These are phyloP conservation scores for Diaporthe batatas DNA, from an alignment of 2,329 filamentous ascomycete genomes.

Conservation along the genomic window DNA sequence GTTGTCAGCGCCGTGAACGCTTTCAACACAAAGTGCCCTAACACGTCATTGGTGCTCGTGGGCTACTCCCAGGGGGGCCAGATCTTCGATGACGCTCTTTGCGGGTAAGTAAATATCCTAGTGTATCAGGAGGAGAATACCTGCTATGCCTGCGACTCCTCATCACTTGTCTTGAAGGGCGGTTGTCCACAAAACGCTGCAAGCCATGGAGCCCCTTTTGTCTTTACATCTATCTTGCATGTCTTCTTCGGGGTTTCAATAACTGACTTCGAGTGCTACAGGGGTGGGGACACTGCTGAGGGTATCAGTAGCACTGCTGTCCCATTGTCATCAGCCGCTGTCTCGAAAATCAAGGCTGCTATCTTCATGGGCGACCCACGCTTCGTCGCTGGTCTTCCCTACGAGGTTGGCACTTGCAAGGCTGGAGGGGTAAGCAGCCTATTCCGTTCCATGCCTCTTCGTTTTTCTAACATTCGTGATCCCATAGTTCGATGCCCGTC, in stretches of 20 bases:
- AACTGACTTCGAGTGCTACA: neutral
- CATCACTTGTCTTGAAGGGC: neutral
- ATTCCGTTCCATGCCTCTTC: no score
- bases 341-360: constrained; percentile 68
- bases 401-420: constrained; percentile 72
- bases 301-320: constrained; percentile 60
- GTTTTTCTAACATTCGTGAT: neutral
- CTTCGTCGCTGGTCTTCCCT: constrained; percentile 66
- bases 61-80: constrained; percentile 76
- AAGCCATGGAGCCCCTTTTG: neutral
- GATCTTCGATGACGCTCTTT: constrained; percentile 73
- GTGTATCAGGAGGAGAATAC: neutral
- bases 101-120: constrained; percentile 54
- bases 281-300: constrained; percentile 62
- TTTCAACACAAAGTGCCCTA: constrained; percentile 68
- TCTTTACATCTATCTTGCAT: neutral
- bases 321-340: constrained; percentile 59
- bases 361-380: constrained; percentile 75
- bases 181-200: neutral
- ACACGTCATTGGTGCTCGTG: constrained; percentile 69
- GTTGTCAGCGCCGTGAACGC: constrained; percentile 69
- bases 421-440: constrained; percentile 67
- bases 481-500: constrained; percentile 67
- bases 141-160: neutral
- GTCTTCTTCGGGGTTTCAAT: neutral